These are phyloP conservation scores for Letharia columbiana DNA, from an alignment of 495 filamentous ascomycete species.

Conservation along the genomic window DNA sequence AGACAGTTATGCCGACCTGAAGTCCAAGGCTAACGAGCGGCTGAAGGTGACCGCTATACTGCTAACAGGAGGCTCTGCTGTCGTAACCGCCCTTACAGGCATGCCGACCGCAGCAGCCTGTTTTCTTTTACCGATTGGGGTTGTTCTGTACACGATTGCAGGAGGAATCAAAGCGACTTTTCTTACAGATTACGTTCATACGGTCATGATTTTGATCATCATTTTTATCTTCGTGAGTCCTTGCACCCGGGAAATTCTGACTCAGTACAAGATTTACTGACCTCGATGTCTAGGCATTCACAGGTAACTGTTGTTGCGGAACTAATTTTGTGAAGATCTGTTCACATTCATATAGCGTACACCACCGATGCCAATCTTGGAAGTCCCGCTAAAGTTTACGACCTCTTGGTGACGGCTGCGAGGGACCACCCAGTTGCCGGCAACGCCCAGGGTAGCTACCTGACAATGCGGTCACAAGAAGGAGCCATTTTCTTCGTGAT, in stretches of 20 bases:
- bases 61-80: slow-evolving; percentile 82
- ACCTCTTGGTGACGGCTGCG: slow-evolving; percentile 64
- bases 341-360: slow-evolving; percentile 43
- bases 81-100: slow-evolving; percentile 75
- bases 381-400: slow-evolving; percentile 73
- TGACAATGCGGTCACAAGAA: slow-evolving; percentile 82
- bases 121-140: slow-evolving; percentile 80
- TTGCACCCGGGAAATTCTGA: background rate
- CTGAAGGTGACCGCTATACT: slow-evolving; percentile 69
- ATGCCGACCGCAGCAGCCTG: slow-evolving; percentile 83
- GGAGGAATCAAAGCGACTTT: slow-evolving; percentile 69
- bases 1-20: background rate
- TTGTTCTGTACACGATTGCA: slow-evolving; percentile 68
- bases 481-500: slow-evolving; percentile 96
- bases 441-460: slow-evolving; percentile 76
- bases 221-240: slow-evolving; percentile 66
- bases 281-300: slow-evolving; percentile 43
- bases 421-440: slow-evolving; percentile 68
- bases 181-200: slow-evolving; percentile 77
- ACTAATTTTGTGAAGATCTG: too few relatives aligned
- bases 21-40: background rate
- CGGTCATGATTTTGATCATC: slow-evolving; percentile 77
- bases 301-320: slow-evolving; percentile 23
- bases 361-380: slow-evolving; percentile 67
- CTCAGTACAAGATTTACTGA: background rate